A percentile compares a stretch with the other conserved stretches of the same genome.
Evolutionary conservation across 768 basidiomycete genomes (phyloP).

Genomic region (Russula dissimulans): DNA sequence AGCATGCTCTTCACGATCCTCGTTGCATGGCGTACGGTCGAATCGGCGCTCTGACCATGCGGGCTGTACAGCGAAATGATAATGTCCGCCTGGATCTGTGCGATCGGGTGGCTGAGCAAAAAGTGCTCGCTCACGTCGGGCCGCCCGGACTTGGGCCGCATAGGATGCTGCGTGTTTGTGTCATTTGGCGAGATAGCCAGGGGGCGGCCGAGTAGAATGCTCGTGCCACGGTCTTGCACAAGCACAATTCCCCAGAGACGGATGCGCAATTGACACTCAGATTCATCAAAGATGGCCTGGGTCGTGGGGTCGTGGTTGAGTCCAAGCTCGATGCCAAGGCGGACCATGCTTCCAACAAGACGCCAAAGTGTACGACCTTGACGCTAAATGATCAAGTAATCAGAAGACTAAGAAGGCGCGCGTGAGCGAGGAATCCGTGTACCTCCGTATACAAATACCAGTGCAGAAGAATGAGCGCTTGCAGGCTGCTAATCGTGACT

Average conservation of each 20-base stretch:
- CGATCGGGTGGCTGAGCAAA: conserved; percentile 61
- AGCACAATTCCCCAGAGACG: conserved; percentile 81
- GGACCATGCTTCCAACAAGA: conserved; percentile 75
- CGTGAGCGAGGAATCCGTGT: conserved; percentile 18
- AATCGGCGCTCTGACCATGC: conserved; percentile 56
- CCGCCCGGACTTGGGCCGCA: conserved; percentile 34
- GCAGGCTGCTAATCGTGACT: conserved; percentile 73
- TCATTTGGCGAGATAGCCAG: conserved; percentile 77
- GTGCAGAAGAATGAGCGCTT: conserved; percentile 74
- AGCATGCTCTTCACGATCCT: conserved; percentile 72
- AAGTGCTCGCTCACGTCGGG: conserved; percentile 73
- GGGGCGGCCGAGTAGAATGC: conserved; percentile 78
- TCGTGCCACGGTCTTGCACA: conserved; percentile 81
- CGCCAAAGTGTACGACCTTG: conserved; percentile 89
- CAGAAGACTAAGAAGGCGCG: conserved; percentile 2
- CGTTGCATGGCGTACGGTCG: conserved; percentile 66
- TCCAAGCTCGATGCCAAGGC: conserved; percentile 74
- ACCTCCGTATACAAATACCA: conserved; percentile 91
- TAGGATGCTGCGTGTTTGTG: conserved; percentile 68
- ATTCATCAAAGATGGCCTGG: conserved; percentile 59
- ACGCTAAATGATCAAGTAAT: conserved; percentile 38
- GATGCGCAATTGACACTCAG: conserved; percentile 70
- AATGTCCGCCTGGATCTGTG: conserved; percentile 82
- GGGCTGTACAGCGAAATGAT: conserved; percentile 81
- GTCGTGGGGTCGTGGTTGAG: conserved; percentile 77